phyloP scores from a whole-genome alignment of 2,329 filamentous ascomycete genomes.

The Cordyceps fumosorosea region DNA sequence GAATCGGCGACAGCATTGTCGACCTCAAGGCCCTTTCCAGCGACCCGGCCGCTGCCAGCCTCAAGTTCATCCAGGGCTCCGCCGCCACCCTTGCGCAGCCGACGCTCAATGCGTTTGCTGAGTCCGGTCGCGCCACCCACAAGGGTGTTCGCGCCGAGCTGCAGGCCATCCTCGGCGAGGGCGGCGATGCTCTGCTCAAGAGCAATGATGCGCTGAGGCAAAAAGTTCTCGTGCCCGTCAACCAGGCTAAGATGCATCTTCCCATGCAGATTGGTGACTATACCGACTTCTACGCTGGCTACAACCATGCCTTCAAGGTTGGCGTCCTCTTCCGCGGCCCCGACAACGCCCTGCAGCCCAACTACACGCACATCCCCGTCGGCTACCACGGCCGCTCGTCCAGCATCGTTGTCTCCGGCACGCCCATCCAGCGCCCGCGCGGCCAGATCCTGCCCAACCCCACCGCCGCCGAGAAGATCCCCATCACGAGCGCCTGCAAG shows the following conservation, averaged over 20 bases:
- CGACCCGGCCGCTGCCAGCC: neutral
- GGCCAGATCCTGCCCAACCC: slow-evolving; percentile 58
- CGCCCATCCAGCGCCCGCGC: slow-evolving; percentile 62
- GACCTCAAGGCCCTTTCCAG: slow-evolving; percentile 41
- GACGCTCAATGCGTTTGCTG: slow-evolving; percentile 64
- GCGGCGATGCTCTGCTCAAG: slow-evolving; percentile 41
- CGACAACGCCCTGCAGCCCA: slow-evolving; percentile 68
- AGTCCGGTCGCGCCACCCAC: slow-evolving; percentile 62
- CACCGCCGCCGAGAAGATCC: slow-evolving; percentile 46
- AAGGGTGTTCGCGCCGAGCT: slow-evolving; percentile 65
- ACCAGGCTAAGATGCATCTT: slow-evolving; percentile 58
- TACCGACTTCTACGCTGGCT: slow-evolving; percentile 76
- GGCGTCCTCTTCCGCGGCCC: slow-evolving; percentile 68
- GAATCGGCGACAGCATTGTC: slow-evolving; percentile 62
- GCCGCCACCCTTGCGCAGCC: slow-evolving; percentile 32
- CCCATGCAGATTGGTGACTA: slow-evolving; percentile 77
- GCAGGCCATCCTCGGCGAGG: slow-evolving; percentile 45
- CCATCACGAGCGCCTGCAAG: slow-evolving; percentile 52
- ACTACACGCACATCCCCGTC: slow-evolving; percentile 74
- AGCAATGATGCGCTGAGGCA: slow-evolving; percentile 29
- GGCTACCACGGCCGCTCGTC: slow-evolving; percentile 76
- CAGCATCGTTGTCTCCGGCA: slow-evolving; percentile 68
- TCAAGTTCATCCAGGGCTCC: slow-evolving; percentile 26
- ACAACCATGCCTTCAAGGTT: slow-evolving; percentile 67
- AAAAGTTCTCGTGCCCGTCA: slow-evolving; percentile 22